phyloP scores from a whole-genome alignment of 1,284 basidiomycete genomes.

The Cutaneotrichosporon cyanovorans region DNA sequence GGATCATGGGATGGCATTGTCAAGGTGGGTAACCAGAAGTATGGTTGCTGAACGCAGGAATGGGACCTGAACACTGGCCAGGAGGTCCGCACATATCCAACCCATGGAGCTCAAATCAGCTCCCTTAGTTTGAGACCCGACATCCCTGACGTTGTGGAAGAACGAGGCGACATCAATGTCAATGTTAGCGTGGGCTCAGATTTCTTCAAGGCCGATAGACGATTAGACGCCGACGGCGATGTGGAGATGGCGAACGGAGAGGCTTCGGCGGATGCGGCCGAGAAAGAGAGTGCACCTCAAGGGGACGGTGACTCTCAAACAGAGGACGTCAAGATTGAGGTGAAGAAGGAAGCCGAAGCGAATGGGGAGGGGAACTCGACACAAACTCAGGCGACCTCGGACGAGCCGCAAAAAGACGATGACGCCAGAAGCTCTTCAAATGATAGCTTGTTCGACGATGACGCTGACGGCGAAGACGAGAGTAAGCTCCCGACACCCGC shows the following conservation, averaged over 20 bases:
- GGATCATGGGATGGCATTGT: conserved; percentile 93
- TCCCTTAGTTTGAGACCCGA: conserved; percentile 68
- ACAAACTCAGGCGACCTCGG: neutral
- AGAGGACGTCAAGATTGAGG: conserved; percentile 11
- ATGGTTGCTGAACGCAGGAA: conserved; percentile 55
- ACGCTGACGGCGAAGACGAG: conserved; percentile 34
- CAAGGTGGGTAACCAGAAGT: conserved; percentile 53
- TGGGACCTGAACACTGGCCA: conserved; percentile 96
- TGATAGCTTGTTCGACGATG: conserved; percentile 38
- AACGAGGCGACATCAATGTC: conserved; percentile 4
- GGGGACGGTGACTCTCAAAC: conserved; percentile 4
- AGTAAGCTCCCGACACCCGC: conserved; percentile 15
- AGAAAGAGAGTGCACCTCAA: conserved; percentile 5
- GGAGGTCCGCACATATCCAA: conserved; percentile 64
- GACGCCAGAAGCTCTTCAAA: conserved; percentile 19
- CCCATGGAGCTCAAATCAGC: conserved; percentile 80
- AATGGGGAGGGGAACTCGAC: conserved; percentile 2
- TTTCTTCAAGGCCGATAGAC: conserved; percentile 26
- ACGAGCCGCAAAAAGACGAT: conserved; percentile 2
- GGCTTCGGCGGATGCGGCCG: neutral
- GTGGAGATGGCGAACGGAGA: neutral
- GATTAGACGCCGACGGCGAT: conserved; percentile 1
- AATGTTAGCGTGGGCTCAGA: conserved; percentile 24
- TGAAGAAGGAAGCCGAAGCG: conserved; percentile 11
- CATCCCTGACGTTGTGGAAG: conserved; percentile 1